These are phyloP conservation scores for Candida insectorum DNA, from an alignment of 805 yeast species.

Conservation along the genomic window DNA sequence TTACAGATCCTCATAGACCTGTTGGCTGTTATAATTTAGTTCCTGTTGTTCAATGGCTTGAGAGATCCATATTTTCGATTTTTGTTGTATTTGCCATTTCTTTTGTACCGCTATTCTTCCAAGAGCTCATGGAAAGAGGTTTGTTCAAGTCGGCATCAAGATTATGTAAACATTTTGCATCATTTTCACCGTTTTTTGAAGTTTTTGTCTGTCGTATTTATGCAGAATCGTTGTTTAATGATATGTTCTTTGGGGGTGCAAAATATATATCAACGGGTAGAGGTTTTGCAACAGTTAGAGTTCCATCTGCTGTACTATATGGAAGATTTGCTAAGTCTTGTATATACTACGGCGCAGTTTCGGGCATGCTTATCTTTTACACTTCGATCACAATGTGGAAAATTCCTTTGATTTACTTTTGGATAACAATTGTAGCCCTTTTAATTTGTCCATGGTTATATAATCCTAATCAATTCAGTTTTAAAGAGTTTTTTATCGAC, in stretches of 20 bases:
- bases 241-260: slow-evolving; percentile 81
- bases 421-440: slow-evolving; percentile 66
- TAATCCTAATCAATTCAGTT: slow-evolving; percentile 75
- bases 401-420: slow-evolving; percentile 57
- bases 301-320: slow-evolving; percentile 70
- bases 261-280: slow-evolving; percentile 84
- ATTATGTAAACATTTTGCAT: slow-evolving; percentile 63
- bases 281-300: slow-evolving; percentile 81
- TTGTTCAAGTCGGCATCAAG: slow-evolving; percentile 71
- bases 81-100: slow-evolving; percentile 81
- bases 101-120: slow-evolving; percentile 72
- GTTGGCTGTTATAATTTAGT: slow-evolving; percentile 69
- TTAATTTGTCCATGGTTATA: slow-evolving; percentile 69
- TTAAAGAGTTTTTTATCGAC: slow-evolving; percentile 68
- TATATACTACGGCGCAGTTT: slow-evolving; percentile 58
- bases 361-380: slow-evolving; percentile 51
- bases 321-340: slow-evolving; percentile 70
- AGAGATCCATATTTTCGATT: slow-evolving; percentile 77
- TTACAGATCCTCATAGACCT: slow-evolving; percentile 64
- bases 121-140: slow-evolving; percentile 81
- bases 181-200: slow-evolving; percentile 78
- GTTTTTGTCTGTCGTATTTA: slow-evolving; percentile 80
- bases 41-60: slow-evolving; percentile 77
- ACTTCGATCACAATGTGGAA: slow-evolving; percentile 65
- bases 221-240: slow-evolving; percentile 66